Evolutionary conservation across 495 filamentous ascomycete genomes (phyloP).

Genomic region (Penicillium argentinense): DNA sequence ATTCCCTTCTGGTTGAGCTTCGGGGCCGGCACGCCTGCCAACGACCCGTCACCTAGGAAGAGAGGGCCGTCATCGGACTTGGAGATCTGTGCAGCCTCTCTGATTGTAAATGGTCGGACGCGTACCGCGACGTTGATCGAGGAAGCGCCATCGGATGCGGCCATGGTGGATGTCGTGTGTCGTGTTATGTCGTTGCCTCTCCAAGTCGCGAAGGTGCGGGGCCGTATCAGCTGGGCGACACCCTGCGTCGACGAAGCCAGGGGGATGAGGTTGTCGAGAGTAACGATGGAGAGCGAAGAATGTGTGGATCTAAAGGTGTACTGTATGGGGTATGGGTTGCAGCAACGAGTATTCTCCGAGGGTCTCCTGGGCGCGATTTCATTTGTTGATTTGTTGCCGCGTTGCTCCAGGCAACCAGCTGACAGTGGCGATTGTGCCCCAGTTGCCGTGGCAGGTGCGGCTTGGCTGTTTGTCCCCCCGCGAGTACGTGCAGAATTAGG

Average conservation of each 20-base stretch:
- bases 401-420: conserved; percentile 42
- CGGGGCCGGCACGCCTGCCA: conserved; percentile 77
- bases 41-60: conserved; percentile 92
- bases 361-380: conserved; percentile 22
- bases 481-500: background rate
- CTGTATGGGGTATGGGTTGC: conserved; percentile 25
- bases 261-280: conserved; percentile 16
- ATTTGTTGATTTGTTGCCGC: conserved; percentile 36
- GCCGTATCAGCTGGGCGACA: conserved; percentile 22
- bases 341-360: conserved; percentile 35
- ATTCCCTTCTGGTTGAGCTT: conserved; percentile 86
- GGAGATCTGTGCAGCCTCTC: conserved; percentile 66
- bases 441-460: conserved; percentile 11
- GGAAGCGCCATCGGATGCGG: conserved; percentile 57
- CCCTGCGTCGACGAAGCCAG: conserved; percentile 21
- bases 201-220: conserved; percentile 20
- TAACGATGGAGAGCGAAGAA: conserved; percentile 28
- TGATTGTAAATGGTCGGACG: conserved; percentile 84
- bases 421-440: conserved; percentile 9
- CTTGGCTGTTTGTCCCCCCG: background rate
- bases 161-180: conserved; percentile 41
- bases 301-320: conserved; percentile 27
- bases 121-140: conserved; percentile 76
- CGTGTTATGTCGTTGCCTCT: conserved; percentile 10
- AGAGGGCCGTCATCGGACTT: conserved; percentile 82